Conservation (phyloP, 208 protist genomes). For the Wallacemonas rigidus region DNA sequence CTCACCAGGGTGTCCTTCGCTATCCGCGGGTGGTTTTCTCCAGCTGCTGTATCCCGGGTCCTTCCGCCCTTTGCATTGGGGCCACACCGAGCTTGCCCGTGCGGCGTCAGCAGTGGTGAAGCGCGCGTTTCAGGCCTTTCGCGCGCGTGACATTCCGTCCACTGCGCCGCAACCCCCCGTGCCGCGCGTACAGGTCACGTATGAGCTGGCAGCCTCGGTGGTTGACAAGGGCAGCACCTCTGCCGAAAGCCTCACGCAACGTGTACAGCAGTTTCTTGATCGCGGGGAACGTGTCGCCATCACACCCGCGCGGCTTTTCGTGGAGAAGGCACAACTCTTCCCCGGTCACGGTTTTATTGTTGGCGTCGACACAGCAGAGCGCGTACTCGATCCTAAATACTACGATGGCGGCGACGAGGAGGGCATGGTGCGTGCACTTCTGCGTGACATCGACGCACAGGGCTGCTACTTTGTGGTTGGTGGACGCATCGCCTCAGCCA, state of each 20-base stretch:
- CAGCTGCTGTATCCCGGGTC: slow-evolving; percentile 73
- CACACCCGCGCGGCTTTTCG: slow-evolving; percentile 60
- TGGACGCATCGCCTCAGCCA: slow-evolving; percentile 27
- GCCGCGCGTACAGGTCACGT: slow-evolving; percentile 41
- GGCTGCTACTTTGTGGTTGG: slow-evolving; percentile 40
- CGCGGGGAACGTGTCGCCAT: slow-evolving; percentile 60
- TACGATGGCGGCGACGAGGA: slow-evolving; percentile 41
- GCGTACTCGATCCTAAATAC: slow-evolving; percentile 69
- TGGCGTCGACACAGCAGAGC: slow-evolving; percentile 70
- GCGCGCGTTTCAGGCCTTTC: slow-evolving; percentile 14
- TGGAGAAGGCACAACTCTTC: slow-evolving; percentile 66
- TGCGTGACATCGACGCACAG: slow-evolving; percentile 15
- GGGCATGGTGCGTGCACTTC: slow-evolving; percentile 21
- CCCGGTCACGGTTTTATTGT: slow-evolving; percentile 70
- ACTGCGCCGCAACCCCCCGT: not conserved
- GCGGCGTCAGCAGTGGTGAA: slow-evolving; percentile 33
- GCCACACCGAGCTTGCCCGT: slow-evolving; percentile 70
- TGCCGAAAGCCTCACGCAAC: slow-evolving; percentile 35
- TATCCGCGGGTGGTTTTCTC: slow-evolving; percentile 9
- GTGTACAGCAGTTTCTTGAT: slow-evolving; percentile 54
- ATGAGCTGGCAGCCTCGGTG: slow-evolving; percentile 61
- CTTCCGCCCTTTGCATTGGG: slow-evolving; percentile 77
- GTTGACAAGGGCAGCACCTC: slow-evolving; percentile 58
- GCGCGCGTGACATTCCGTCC: not conserved
- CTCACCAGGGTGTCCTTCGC: not conserved